These are phyloP conservation scores for Blepharisma stoltei DNA, from an alignment of 73 alveolate genomes.

Conservation along the genomic window DNA sequence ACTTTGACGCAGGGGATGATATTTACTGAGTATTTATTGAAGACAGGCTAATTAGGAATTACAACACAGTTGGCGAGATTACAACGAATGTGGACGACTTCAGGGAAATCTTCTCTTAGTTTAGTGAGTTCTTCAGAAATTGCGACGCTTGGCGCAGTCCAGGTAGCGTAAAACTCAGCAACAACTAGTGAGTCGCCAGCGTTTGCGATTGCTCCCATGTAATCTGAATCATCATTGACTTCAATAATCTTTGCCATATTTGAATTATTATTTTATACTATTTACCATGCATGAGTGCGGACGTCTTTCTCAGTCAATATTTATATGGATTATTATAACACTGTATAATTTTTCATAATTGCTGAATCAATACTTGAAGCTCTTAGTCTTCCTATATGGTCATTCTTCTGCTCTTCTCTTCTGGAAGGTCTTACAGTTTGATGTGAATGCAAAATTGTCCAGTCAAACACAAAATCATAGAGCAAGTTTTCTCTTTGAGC, in stretches of 20 bases:
- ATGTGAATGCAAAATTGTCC: conserved; percentile 39
- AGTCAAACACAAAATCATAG: conserved; percentile 70
- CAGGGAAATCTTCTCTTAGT: conserved; percentile 14
- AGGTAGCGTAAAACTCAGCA: conserved; percentile 7
- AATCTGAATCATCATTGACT: not conserved
- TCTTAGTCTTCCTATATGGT: no score
- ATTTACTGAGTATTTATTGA: conserved; percentile 6
- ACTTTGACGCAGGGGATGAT: conserved; percentile 21
- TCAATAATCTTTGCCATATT: conserved; percentile 28
- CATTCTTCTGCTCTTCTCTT: no score
- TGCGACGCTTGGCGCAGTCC: conserved; percentile 18
- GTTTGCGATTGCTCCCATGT: conserved; percentile 17
- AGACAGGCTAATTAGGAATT: not conserved
- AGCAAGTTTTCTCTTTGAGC: conserved; percentile 52
- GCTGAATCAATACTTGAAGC: no score
- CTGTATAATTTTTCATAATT: no score
- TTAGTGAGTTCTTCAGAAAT: not conserved
- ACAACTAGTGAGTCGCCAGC: not conserved
- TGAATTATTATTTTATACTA: no score
- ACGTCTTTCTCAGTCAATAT: no score
- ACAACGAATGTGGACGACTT: not conserved
- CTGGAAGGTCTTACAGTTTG: no score
- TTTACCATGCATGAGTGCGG: no score
- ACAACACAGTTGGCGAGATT: conserved; percentile 5
- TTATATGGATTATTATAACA: not conserved